Base-by-base conservation (phyloP, 2,329 filamentous ascomycete genomes). In the Cladophialophora carrionii region DNA sequence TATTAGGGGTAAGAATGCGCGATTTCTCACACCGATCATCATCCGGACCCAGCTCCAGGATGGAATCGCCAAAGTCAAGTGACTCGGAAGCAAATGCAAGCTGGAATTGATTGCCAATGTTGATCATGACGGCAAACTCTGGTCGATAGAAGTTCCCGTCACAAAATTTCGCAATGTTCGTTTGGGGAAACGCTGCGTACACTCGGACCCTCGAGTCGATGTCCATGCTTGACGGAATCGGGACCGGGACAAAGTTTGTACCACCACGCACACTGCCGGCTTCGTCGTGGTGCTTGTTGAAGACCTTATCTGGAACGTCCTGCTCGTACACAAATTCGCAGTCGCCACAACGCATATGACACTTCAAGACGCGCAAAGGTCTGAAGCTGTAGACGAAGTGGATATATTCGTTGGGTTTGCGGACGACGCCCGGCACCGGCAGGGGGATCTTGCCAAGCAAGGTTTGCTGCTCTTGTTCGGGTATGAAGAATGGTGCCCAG, bases 401-500 rank as follows among this genome's bases (percentile, higher is more conserved):
- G 56, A 71, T 66, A 55, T 70, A 67, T 17, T 69, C 63, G 57
- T 66, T 73, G 20, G 62, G 54, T 22, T 43, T 43, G 51, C 63
- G 62, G 22, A 57, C 63, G 32, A 51, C 60, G 37, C 62, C 57
- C 22, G 53, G 54, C 46, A 48, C 65, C 22, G 46, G 58, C 17
- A 57, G 57, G 63, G 48, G 58, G 34, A 43, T 43, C 17, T 60
- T 62, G 31, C 49, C 62, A 55, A 62, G 49, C 7, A 53, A 6
- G 1, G 26, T 53, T 8, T 55, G 54, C 14, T 57, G 54, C 54
- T 69, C 54, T n/a, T 67, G 52, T 31, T 67, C 37, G 24, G 64
- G 64, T 9, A 68, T 62, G 37, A 73, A 71, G 59, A 73, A 73
- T 3, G 71, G 71, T 41, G 69, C 68, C 71, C 71, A 73, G 46